Evolutionary conservation across 2,329 filamentous ascomycete genomes (phyloP), one percentile per base, ranked within the genome.

Genomic region (Blastomyces parvus): DNA sequence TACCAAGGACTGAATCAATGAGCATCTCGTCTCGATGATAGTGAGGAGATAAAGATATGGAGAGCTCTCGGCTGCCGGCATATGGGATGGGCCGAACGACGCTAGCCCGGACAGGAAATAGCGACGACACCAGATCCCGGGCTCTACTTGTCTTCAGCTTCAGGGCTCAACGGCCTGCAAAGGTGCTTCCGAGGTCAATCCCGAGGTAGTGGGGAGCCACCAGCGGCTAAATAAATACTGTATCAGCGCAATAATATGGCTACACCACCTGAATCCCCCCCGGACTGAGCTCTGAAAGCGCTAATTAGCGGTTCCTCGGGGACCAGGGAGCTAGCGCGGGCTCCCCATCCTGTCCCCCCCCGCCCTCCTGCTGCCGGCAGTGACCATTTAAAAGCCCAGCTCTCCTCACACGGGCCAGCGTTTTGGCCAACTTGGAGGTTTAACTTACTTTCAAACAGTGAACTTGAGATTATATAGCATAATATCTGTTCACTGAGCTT

Each of bases 401-500:
- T 30, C 14, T 53, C 50, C 25, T 33, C 50, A 33, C 50, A 4
- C 25, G 5, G 17, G 22, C 50, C 14, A 14, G 14, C n/a, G 22
- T n/a, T 56, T 40, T 22, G 7, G 6, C 30, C 53, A n/a, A 27
- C 27, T 6, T 53, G 50, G 17, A 8, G 7, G n/a, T 5, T 9
- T 13, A 17, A 11, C 13, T 56, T 56, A 19, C 19, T 5, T 33
- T 38, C 36, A 38, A 38, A 13, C 36, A 38, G 25, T 30, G 19
- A 36, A 40, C 33, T 2, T 14, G 33, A 36, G 11, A 22, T 1
- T 38, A 46, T 27, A 59, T 80, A 82, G 46, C 67, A 70, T 42
- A 30, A 36, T 11, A 30, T 57, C 22, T 30, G 13, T 50, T 42
- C 50, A 8, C 68, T 27, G 19, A 53, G 1, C 65, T 69, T 38